A percentile compares a stretch with the other conserved stretches of the same genome.
These are phyloP conservation scores for Cladobotryum protrusum DNA, from an alignment of 2,329 filamentous ascomycete genomes.

Conservation along the genomic window DNA sequence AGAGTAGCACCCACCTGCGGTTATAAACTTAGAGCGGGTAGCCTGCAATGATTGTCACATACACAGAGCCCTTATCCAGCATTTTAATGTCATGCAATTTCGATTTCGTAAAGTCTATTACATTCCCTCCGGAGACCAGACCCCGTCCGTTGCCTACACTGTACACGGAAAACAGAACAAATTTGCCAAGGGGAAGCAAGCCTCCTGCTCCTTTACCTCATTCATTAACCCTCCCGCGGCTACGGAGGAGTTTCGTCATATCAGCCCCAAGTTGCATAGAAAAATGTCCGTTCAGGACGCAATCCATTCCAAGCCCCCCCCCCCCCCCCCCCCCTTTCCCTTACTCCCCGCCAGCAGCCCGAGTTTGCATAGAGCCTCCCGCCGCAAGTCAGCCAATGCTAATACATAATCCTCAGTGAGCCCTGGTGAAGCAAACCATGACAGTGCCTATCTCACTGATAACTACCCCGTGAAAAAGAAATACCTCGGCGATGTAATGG, in stretches of 20 bases:
- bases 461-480: too few species aligned
- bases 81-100: conserved; percentile 7
- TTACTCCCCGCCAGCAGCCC: neutral
- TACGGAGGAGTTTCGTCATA: neutral
- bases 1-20: too few species aligned
- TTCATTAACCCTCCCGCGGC: neutral
- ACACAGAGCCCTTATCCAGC: conserved; percentile 1
- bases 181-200: conserved; percentile 5
- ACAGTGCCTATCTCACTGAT: conserved; percentile 1
- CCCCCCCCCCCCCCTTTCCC: neutral
- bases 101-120: conserved; percentile 13
- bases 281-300: neutral
- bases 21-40: too few species aligned
- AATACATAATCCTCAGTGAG: neutral
- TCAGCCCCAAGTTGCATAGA: neutral
- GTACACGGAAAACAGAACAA: conserved; percentile 15
- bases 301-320: neutral
- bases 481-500: neutral
- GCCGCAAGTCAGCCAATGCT: neutral
- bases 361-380: neutral
- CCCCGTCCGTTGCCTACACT: conserved; percentile 14
- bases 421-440: neutral
- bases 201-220: conserved; percentile 1
- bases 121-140: conserved; percentile 11
- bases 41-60: too few species aligned